These are phyloP conservation scores for Ogataea neopini DNA, from an alignment of 805 yeast species.

Conservation along the genomic window DNA sequence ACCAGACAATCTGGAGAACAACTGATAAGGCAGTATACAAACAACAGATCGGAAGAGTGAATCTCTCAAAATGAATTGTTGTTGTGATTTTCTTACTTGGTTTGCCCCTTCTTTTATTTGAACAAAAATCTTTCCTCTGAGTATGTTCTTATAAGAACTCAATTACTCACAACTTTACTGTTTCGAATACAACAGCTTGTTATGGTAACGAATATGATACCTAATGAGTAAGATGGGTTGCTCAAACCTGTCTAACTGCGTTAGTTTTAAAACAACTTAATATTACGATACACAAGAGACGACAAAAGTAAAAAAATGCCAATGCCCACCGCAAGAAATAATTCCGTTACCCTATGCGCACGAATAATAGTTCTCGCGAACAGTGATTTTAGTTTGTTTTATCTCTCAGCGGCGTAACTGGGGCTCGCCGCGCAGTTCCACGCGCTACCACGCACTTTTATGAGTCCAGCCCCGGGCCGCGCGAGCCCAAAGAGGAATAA, in stretches of 20 bases:
- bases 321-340: slow-evolving; percentile 4
- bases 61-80: background rate
- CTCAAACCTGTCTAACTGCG: background rate
- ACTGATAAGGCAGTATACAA: background rate
- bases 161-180: background rate
- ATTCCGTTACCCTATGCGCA: slow-evolving; percentile 6
- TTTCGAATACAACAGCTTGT: background rate
- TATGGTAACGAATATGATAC: background rate
- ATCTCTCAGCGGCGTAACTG: background rate
- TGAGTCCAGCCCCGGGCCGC: background rate
- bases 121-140: background rate
- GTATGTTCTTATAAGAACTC: background rate
- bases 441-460: background rate
- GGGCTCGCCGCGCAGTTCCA: background rate
- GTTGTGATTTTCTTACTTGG: background rate
- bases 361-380: background rate
- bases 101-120: slow-evolving; percentile 4
- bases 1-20: background rate
- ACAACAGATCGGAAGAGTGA: background rate
- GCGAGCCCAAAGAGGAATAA: background rate
- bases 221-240: background rate
- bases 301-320: slow-evolving; percentile 2
- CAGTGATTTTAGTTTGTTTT: background rate
- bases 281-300: slow-evolving; percentile 1
- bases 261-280: background rate